Conservation (phyloP, 148 eudicot species). For the Dysphania ambrosioides region DNA sequence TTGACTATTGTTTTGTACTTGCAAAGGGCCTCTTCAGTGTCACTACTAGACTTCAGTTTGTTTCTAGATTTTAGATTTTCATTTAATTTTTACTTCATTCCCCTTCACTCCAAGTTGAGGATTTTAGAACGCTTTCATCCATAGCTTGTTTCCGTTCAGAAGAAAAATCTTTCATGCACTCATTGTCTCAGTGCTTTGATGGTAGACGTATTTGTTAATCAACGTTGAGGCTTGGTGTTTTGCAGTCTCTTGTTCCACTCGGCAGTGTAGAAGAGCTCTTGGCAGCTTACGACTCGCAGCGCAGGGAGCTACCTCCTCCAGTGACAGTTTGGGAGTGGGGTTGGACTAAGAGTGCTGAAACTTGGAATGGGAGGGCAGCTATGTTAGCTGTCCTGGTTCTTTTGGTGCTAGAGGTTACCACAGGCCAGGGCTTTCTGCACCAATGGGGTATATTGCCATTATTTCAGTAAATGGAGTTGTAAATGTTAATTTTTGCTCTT, state of each 20-base stretch:
- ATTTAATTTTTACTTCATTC: not conserved
- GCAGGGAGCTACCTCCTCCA: slow-evolving; percentile 83
- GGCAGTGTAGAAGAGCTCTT: slow-evolving; percentile 96
- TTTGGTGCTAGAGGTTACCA: slow-evolving; percentile 76
- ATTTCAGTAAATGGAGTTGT: slow-evolving; percentile 32
- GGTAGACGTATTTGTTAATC: not conserved
- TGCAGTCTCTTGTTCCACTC: slow-evolving; percentile 96
- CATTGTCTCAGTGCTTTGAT: not conserved
- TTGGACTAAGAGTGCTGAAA: slow-evolving; percentile 95
- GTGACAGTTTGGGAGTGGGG: slow-evolving; percentile 98
- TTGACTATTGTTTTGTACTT: too few relatives aligned
- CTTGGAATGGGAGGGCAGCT: slow-evolving; percentile 97
- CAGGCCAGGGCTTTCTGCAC: slow-evolving; percentile 87
- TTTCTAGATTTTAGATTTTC: not conserved
- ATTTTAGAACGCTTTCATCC: not conserved
- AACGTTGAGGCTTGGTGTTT: not conserved
- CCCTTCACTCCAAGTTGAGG: not conserved
- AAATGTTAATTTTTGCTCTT: slow-evolving; percentile 5
- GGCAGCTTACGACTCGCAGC: slow-evolving; percentile 86
- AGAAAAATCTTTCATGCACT: not conserved
- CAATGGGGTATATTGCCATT: slow-evolving; percentile 85
- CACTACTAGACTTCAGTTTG: too few relatives aligned
- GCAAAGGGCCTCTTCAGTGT: too few relatives aligned
- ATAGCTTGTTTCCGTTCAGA: not conserved
- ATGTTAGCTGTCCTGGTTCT: slow-evolving; percentile 88